Evolutionary conservation across 768 basidiomycete genomes (phyloP), one percentile per base, ranked within the genome.

Genomic region (Tulasnella sp.): DNA sequence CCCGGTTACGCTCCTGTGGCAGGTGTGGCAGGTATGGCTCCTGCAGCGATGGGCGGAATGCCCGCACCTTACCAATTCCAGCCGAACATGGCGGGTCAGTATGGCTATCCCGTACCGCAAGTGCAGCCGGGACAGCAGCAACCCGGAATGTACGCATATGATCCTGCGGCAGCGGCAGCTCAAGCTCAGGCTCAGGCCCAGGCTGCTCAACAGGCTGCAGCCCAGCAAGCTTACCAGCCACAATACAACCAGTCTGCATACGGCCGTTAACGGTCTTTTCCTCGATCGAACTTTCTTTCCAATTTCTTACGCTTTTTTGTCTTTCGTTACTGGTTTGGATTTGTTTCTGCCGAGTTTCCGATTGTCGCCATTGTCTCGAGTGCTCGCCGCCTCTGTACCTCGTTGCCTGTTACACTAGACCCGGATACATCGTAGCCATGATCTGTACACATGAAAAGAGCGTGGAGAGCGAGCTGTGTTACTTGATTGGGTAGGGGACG

Each of bases 161-260:
- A 80, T 7, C n/a, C n/a, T n/a, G 80, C 81, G 42, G 82, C 80
- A 67, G 73, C 77, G 29, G 78, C 77, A 69, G 82, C 83, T 0
- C 83, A 83, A 39, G 75, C 77, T 12, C 77, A 76, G 39, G 69
- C 74, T 34, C 79, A 78, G 35, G 82, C 82, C 4, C 84, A 84
- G 74, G 80, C 80, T 44, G 79, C 77, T 34, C 83, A 84, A 65
- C 79, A 75, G 42, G 78, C 79, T 67, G 70, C 71, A 19, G 40
- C 68, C 19, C 74, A 74, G 35, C 70, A 72, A 59, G 52, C 52
- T 32, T 59, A 59, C 52, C 52, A 59, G 52, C 52, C 52, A 59
- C 52, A 59, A 29, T 59, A 59, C 52, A 59, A 59, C 52, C 52
- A 59, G 52, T 59, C 52, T 9, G 52, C 52, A 59, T 59, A 59